These are phyloP conservation scores for Yamadazyma dushanensis DNA, from an alignment of 1,139 yeast species.

Conservation along the genomic window DNA sequence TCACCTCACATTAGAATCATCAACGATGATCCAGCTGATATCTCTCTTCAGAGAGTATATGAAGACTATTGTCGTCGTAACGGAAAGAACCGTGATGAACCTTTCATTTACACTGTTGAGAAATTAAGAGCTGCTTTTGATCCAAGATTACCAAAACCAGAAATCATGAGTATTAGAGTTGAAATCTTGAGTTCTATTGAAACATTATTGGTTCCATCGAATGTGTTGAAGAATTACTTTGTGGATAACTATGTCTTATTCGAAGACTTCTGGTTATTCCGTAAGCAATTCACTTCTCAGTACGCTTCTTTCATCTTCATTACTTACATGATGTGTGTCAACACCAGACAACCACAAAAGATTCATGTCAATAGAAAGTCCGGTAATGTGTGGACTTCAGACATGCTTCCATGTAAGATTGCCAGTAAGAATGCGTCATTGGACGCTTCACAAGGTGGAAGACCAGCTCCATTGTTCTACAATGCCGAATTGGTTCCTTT, in stretches of 20 bases:
- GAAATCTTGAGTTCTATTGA: constrained; percentile 91
- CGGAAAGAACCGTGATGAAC: constrained; percentile 83
- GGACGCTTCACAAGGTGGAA: constrained; percentile 54
- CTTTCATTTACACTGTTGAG: constrained; percentile 81
- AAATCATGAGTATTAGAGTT: constrained; percentile 80
- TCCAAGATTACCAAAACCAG: constrained; percentile 90
- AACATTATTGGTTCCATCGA: constrained; percentile 80
- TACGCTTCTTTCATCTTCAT: constrained; percentile 94
- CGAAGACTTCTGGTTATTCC: constrained; percentile 96
- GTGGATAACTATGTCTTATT: constrained; percentile 68
- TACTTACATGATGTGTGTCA: constrained; percentile 93
- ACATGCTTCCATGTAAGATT: constrained; percentile 87
- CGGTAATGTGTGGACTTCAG: constrained; percentile 92
- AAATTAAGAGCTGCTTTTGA: constrained; percentile 92
- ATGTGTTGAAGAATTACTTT: constrained; percentile 71
- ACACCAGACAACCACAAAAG: constrained; percentile 91
- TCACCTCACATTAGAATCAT: constrained; percentile 93
- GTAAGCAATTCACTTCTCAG: constrained; percentile 92
- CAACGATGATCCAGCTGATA: constrained; percentile 76
- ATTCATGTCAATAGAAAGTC: constrained; percentile 78
- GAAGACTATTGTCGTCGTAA: constrained; percentile 80
- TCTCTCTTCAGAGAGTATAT: constrained; percentile 82
- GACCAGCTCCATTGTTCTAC: constrained; percentile 84
- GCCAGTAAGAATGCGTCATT: constrained; percentile 62
- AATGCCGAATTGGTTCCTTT: constrained; percentile 96